A percentile compares a stretch with the other conserved stretches of the same genome.
These are phyloP conservation scores for Dactylellina parvicollis DNA, from an alignment of 2,329 filamentous ascomycete species.

Conservation along the genomic window DNA sequence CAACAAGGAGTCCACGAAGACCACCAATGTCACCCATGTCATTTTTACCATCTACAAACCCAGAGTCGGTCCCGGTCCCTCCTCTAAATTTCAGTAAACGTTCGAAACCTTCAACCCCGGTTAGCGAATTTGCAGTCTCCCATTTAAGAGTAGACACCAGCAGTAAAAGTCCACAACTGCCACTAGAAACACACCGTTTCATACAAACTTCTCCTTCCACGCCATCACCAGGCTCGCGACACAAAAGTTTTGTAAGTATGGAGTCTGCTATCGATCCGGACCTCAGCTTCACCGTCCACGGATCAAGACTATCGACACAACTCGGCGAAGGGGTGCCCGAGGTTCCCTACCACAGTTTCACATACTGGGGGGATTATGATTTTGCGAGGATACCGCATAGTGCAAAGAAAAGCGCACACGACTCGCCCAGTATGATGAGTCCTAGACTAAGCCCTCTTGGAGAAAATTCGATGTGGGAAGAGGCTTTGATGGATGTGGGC, in stretches of 20 bases:
- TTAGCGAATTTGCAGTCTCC: background rate
- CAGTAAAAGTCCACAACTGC: background rate
- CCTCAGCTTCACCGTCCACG: constrained; percentile 33
- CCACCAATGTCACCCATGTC: background rate
- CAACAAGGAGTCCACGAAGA: background rate
- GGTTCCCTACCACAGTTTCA: constrained; percentile 16
- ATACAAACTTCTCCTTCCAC: constrained; percentile 23
- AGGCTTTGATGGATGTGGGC: constrained; percentile 42
- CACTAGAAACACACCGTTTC: constrained; percentile 19
- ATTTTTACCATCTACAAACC: too few species aligned
- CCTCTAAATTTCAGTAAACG: constrained; percentile 2
- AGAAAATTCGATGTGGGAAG: constrained; percentile 48
- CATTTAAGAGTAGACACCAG: constrained; percentile 11
- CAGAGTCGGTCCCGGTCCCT: background rate
- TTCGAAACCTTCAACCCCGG: background rate
- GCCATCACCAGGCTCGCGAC: constrained; percentile 21
- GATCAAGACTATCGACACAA: constrained; percentile 38
- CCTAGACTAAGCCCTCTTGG: constrained; percentile 35
- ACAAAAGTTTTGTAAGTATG: constrained; percentile 45
- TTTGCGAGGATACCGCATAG: constrained; percentile 22
- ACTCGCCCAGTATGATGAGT: constrained; percentile 29
- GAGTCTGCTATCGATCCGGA: constrained; percentile 51
- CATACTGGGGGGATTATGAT: constrained; percentile 29
- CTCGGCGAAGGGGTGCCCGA: constrained; percentile 12
- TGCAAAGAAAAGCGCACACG: constrained; percentile 22